phyloP scores from a whole-genome alignment of 2,329 filamentous ascomycete species.

The Rhinocladiella similis region DNA sequence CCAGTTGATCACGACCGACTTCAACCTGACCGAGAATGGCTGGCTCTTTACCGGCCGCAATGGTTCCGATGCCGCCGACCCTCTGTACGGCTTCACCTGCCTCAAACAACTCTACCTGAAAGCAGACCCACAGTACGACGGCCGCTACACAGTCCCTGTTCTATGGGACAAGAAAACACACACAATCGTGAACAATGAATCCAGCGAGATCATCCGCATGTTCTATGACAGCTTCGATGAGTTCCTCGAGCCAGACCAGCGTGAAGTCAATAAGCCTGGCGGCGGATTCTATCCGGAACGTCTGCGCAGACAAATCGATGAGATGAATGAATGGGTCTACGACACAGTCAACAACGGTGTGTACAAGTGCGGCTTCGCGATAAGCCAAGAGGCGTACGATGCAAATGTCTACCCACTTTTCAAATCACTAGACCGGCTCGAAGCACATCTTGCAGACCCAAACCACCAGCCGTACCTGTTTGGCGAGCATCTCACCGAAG shows the following conservation, averaged over 20 bases:
- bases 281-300: conserved; percentile 61
- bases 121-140: conserved; percentile 66
- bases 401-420: conserved; percentile 69
- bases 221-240: conserved; percentile 74
- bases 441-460: conserved; percentile 61
- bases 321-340: conserved; percentile 76
- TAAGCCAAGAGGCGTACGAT: conserved; percentile 74
- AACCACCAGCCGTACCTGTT: conserved; percentile 67
- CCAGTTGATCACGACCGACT: conserved; percentile 48
- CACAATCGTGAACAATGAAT: conserved; percentile 84
- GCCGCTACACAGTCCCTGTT: conserved; percentile 78
- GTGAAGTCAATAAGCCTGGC: conserved; percentile 46
- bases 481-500: conserved; percentile 72
- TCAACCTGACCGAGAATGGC: conserved; percentile 50
- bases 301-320: conserved; percentile 67
- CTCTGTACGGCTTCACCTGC: conserved; percentile 69
- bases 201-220: conserved; percentile 84
- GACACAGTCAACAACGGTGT: conserved; percentile 57
- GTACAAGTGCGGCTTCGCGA: conserved; percentile 71
- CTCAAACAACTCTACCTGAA: conserved; percentile 75
- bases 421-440: conserved; percentile 68
- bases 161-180: conserved; percentile 75
- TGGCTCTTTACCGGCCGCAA: conserved; percentile 74
- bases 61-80: conserved; percentile 61
- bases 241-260: conserved; percentile 58